Percentiles rank a stretch among this genome's conserved stretches.
Conservation (phyloP, 2,329 filamentous ascomycete species). For the Scedosporium dehoogii region DNA sequence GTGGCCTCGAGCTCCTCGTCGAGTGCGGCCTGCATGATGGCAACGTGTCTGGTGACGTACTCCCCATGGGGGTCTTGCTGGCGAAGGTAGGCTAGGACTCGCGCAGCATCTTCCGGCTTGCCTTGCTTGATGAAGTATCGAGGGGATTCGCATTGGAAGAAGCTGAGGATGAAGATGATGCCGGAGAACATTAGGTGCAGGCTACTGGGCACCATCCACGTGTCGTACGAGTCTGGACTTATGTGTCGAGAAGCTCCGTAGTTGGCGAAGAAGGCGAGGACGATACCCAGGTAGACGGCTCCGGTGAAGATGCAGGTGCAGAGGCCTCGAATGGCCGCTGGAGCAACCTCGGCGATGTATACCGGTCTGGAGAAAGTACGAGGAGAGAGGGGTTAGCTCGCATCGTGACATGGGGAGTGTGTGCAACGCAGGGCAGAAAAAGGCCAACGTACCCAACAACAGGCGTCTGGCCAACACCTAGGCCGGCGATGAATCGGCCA, state of each 20-base stretch:
- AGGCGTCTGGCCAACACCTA: slow-evolving; percentile 57
- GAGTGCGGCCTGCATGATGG: slow-evolving; percentile 53
- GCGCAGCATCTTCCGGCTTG: slow-evolving; percentile 46
- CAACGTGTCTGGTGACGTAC: slow-evolving; percentile 52
- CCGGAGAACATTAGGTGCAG: slow-evolving; percentile 70
- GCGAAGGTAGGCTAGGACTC: slow-evolving; percentile 47
- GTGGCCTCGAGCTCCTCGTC: slow-evolving; percentile 65
- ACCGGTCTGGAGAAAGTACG: slow-evolving; percentile 34
- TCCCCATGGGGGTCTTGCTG: slow-evolving; percentile 48
- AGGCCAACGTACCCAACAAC: slow-evolving; percentile 40
- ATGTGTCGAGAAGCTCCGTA: slow-evolving; percentile 48
- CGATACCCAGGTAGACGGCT: slow-evolving; percentile 64
- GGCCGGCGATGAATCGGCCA: slow-evolving; percentile 55
- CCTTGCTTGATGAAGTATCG: slow-evolving; percentile 60
- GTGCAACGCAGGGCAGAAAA: background rate
- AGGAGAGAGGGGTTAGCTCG: background rate
- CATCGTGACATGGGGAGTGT: too few species aligned
- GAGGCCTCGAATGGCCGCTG: slow-evolving; percentile 59
- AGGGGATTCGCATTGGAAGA: slow-evolving; percentile 60
- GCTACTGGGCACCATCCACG: slow-evolving; percentile 60
- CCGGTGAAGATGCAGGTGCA: slow-evolving; percentile 51
- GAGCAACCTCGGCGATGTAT: slow-evolving; percentile 64
- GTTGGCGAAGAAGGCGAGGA: slow-evolving; percentile 69
- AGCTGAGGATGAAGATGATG: slow-evolving; percentile 59
- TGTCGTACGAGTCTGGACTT: slow-evolving; percentile 30